These are phyloP conservation scores for Aspergillus aculeatus DNA, from an alignment of 2,329 filamentous ascomycete species.

Conservation along the genomic window DNA sequence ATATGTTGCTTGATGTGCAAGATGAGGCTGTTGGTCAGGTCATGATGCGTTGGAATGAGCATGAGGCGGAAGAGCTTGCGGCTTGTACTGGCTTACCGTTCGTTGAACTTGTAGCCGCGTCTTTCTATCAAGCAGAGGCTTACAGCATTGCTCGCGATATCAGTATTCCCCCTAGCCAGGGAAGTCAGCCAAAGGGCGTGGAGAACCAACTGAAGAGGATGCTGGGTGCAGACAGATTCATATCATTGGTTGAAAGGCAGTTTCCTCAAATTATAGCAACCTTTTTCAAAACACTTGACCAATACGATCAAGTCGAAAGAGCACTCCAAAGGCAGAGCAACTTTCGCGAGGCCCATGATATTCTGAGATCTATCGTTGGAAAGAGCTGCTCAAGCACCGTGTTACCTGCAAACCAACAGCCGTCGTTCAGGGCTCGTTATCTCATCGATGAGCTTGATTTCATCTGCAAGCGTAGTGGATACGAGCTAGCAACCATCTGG, in stretches of 20 bases:
- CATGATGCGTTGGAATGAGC: constrained; percentile 73
- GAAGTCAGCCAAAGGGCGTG: constrained; percentile 54
- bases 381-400: constrained; percentile 64
- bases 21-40: constrained; percentile 77
- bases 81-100: constrained; percentile 55
- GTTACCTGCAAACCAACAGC: constrained; percentile 79
- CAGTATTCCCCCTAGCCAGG: constrained; percentile 44
- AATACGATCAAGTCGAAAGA: constrained; percentile 71
- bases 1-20: constrained; percentile 69
- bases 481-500: constrained; percentile 68
- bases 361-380: constrained; percentile 66
- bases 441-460: constrained; percentile 73
- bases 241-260: constrained; percentile 62
- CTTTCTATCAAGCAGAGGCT: constrained; percentile 76
- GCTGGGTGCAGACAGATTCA: constrained; percentile 66
- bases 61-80: constrained; percentile 62
- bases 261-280: constrained; percentile 75
- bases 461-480: constrained; percentile 70
- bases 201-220: constrained; percentile 66
- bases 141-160: constrained; percentile 82
- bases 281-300: constrained; percentile 74
- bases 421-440: constrained; percentile 76
- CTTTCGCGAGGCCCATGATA: constrained; percentile 61
- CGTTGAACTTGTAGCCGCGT: constrained; percentile 59
- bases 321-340: constrained; percentile 60